A percentile compares a stretch with the other conserved stretches of the same genome.
Conservation (phyloP, 495 filamentous ascomycete genomes). For the Aspergillus campestris region DNA sequence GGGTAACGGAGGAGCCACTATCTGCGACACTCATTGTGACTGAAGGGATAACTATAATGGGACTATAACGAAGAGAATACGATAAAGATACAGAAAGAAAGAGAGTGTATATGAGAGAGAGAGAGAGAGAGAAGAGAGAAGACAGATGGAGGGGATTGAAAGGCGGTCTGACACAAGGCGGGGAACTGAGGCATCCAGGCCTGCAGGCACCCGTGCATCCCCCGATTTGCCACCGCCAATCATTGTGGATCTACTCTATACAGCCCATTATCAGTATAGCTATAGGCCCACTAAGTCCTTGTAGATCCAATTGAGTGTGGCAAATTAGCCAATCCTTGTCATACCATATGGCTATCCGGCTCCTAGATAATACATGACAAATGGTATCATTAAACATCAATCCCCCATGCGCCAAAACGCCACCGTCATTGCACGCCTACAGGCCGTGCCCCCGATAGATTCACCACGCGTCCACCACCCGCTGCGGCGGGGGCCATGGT, state of each 20-base stretch:
- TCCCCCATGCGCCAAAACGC: not conserved
- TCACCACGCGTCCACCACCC: conserved; percentile 42
- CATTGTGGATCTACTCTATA: no score
- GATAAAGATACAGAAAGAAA: not conserved
- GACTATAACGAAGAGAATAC: not conserved
- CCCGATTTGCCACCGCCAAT: no score
- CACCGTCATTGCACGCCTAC: conserved; percentile 38
- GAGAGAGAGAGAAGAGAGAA: conserved; percentile 2
- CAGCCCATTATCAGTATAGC: no score
- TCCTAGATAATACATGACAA: no score
- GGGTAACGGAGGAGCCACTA: conserved; percentile 40
- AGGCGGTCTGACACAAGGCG: not conserved
- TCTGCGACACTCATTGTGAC: conserved; percentile 23
- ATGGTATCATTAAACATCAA: not conserved
- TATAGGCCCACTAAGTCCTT: no score
- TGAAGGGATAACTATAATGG: not conserved
- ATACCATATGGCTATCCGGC: not conserved
- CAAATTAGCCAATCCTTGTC: not conserved
- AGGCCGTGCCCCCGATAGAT: conserved; percentile 43
- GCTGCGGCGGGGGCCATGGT: conserved; percentile 9
- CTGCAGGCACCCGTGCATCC: no score
- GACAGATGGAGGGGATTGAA: conserved; percentile 7
- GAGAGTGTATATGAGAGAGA: not conserved
- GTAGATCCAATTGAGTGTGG: no score
- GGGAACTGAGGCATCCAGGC: no score